phyloP scores from a whole-genome alignment of 257 asterid genomes.

The Forsythia viridissima region DNA sequence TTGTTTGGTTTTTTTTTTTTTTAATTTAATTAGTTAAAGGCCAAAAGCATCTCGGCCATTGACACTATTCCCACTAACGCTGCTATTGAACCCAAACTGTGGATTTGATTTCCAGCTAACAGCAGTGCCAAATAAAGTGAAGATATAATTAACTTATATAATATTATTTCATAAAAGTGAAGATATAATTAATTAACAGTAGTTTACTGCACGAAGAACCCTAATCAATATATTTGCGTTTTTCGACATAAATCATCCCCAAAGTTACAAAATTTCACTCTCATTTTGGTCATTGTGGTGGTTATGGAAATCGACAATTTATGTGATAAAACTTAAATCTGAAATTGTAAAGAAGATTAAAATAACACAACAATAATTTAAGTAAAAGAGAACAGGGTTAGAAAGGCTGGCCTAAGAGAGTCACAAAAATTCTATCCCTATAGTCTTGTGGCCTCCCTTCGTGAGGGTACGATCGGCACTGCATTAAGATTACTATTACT shows the following conservation, averaged over 20 bases:
- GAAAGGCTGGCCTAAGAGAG: background rate
- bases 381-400: no score
- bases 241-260: no score
- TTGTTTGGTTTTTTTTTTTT: no score
- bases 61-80: background rate
- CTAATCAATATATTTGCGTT: no score
- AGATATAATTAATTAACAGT: no score
- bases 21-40: background rate
- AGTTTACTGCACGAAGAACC: no score
- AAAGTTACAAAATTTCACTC: no score
- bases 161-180: no score
- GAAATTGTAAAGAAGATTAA: background rate
- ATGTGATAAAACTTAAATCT: background rate
- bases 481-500: no score
- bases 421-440: background rate
- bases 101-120: background rate
- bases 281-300: background rate
- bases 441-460: background rate
- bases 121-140: background rate
- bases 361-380: background rate
- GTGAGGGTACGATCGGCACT: no score
- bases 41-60: background rate
- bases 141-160: background rate
- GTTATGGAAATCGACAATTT: background rate
- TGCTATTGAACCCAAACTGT: background rate